Percentiles rank a stretch among this genome's conserved stretches.
Conservation (phyloP, 441 rosid genomes). For the Erodium texanum region DNA sequence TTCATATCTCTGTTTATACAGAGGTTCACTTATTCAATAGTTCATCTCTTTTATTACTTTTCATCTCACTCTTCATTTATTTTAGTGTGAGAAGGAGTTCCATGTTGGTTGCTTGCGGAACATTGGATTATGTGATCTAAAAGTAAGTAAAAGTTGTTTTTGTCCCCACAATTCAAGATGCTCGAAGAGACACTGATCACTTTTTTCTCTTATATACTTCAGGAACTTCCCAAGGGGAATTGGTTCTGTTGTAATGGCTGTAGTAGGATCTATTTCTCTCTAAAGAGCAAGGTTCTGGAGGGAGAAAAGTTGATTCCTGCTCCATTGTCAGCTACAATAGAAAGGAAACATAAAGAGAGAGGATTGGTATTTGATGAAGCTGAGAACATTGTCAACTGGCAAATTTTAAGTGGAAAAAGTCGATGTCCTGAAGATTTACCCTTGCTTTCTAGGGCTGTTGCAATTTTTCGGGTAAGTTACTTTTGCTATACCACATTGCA, state of each 20-base stretch:
- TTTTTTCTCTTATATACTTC: constrained; percentile 16
- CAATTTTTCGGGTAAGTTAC: constrained; percentile 74
- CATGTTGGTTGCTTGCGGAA: constrained; percentile 91
- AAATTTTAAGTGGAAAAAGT: constrained; percentile 69
- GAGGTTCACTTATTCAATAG: neutral
- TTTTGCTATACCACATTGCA: too few species aligned
- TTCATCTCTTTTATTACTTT: neutral
- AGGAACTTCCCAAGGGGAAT: constrained; percentile 76
- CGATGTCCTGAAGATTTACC: constrained; percentile 49
- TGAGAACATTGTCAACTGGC: constrained; percentile 53
- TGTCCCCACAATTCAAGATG: constrained; percentile 14
- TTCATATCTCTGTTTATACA: too few species aligned
- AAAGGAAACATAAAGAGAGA: constrained; percentile 53
- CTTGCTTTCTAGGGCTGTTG: constrained; percentile 67
- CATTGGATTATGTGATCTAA: constrained; percentile 60
- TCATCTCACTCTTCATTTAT: constrained; percentile 13
- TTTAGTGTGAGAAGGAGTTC: constrained; percentile 92
- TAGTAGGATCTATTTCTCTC: constrained; percentile 44
- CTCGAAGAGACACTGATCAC: constrained; percentile 16
- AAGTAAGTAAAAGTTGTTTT: constrained; percentile 38
- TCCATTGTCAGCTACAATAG: constrained; percentile 42
- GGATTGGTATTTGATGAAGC: constrained; percentile 36
- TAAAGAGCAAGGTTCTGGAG: constrained; percentile 49
- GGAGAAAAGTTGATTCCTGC: constrained; percentile 51
- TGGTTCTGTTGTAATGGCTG: constrained; percentile 92